Percentiles rank a stretch among this genome's conserved stretches.
phyloP scores from a whole-genome alignment of 164 flowering plant species.

The Annona cherimola region DNA sequence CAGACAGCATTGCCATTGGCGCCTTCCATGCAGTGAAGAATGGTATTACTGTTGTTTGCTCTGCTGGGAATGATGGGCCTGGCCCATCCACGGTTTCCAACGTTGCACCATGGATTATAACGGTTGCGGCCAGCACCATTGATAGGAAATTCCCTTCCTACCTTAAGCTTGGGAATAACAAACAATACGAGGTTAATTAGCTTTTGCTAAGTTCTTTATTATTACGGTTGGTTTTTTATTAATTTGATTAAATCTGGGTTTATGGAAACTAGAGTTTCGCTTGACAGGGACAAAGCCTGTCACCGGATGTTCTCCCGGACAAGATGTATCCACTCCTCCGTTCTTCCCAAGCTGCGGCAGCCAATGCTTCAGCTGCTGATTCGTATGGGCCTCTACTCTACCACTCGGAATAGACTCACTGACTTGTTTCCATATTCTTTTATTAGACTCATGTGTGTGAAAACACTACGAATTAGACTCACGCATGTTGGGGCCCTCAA shows the following conservation, averaged over 20 bases:
- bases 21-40: slow-evolving; percentile 23
- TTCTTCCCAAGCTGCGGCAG: slow-evolving; percentile 28
- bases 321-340: slow-evolving; percentile 32
- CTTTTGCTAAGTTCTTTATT: neutral
- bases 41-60: slow-evolving; percentile 19
- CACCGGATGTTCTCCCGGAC: slow-evolving; percentile 17
- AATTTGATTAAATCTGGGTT: neutral
- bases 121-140: slow-evolving; percentile 20
- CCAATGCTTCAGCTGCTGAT: slow-evolving; percentile 15
- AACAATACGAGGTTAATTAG: slow-evolving; percentile 5
- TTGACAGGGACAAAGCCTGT: slow-evolving; percentile 36
- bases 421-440: neutral
- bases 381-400: neutral
- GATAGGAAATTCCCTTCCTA: slow-evolving; percentile 12
- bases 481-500: neutral
- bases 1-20: slow-evolving; percentile 14
- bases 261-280: neutral
- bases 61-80: slow-evolving; percentile 20
- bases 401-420: neutral
- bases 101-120: slow-evolving; percentile 26
- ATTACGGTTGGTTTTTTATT: neutral
- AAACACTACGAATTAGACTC: neutral
- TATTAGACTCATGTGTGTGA: neutral
- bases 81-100: neutral
- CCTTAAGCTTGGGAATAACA: slow-evolving; percentile 16